phyloP scores from a whole-genome alignment of 768 basidiomycete species.

The Candolleomyces eurysporus region DNA sequence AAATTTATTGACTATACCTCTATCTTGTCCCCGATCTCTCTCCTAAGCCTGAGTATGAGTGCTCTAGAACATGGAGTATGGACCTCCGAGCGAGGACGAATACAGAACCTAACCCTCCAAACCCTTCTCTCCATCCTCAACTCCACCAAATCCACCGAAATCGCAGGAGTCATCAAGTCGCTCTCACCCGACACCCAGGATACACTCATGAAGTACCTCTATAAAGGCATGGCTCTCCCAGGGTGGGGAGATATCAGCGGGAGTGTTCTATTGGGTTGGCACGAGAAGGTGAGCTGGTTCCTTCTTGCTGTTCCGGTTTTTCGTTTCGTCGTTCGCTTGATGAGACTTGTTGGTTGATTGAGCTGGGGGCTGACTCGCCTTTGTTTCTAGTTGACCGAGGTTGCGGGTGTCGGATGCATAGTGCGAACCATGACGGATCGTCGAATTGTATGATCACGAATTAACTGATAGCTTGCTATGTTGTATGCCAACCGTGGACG shows the following conservation, averaged over 20 bases:
- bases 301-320: background rate
- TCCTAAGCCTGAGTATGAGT: too few species aligned
- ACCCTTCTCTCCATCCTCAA: constrained; percentile 87
- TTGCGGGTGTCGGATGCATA: constrained; percentile 93
- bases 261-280: constrained; percentile 80
- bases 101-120: constrained; percentile 78
- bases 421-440: constrained; percentile 72
- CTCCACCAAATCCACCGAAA: constrained; percentile 89
- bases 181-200: constrained; percentile 79
- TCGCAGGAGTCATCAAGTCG: constrained; percentile 68
- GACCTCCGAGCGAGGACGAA: too few species aligned
- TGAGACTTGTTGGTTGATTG: background rate
- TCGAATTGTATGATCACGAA: constrained; percentile 48
- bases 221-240: too few species aligned
- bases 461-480: too few species aligned
- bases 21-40: too few species aligned
- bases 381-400: constrained; percentile 74
- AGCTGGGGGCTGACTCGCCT: background rate
- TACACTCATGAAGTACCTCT: constrained; percentile 95
- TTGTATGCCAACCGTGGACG: too few species aligned
- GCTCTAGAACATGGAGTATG: too few species aligned
- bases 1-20: too few species aligned
- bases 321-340: background rate
- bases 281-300: constrained; percentile 81
- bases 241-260: constrained; percentile 63